Conservation (phyloP, 208 protist genomes). For the Wallacemonas sp. region DNA sequence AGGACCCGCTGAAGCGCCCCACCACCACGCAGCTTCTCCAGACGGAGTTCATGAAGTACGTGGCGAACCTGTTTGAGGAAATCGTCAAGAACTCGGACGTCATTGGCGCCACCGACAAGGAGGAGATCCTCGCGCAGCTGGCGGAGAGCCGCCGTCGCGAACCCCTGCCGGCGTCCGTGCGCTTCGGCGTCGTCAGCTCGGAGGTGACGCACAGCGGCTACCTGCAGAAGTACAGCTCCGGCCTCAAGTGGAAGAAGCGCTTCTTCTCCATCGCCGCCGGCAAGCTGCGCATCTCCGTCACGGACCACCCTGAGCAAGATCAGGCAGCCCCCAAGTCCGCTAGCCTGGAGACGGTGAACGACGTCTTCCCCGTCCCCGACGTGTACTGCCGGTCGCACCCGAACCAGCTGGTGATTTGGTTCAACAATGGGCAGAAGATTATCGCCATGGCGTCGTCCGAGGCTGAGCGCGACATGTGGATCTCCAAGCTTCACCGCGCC, state of each 20-base stretch:
- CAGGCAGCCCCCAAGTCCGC: slow-evolving; percentile 71
- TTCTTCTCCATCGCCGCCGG: slow-evolving; percentile 79
- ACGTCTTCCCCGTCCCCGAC: slow-evolving; percentile 83
- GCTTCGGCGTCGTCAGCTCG: slow-evolving; percentile 55
- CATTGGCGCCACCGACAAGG: slow-evolving; percentile 57
- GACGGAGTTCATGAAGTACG: slow-evolving; percentile 89
- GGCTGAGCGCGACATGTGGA: slow-evolving; percentile 84
- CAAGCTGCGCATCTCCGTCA: slow-evolving; percentile 78
- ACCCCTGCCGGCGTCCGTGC: slow-evolving; percentile 50
- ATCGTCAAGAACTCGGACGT: slow-evolving; percentile 83
- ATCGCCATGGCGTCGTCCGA: slow-evolving; percentile 72
- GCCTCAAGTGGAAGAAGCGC: slow-evolving; percentile 86
- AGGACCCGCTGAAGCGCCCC: slow-evolving; percentile 60
- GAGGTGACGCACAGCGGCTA: slow-evolving; percentile 77
- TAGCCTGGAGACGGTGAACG: slow-evolving; percentile 74
- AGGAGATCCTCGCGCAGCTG: slow-evolving; percentile 76
- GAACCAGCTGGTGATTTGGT: slow-evolving; percentile 89
- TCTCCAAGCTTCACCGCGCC: slow-evolving; percentile 78
- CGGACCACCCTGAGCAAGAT: slow-evolving; percentile 75
- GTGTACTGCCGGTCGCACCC: slow-evolving; percentile 85
- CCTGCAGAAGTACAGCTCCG: slow-evolving; percentile 85
- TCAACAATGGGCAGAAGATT: slow-evolving; percentile 90
- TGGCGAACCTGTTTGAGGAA: slow-evolving; percentile 88
- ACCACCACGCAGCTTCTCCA: slow-evolving; percentile 75
- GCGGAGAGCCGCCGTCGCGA: slow-evolving; percentile 40